phyloP scores from a whole-genome alignment of 345 rosid species.

The Heritiera fomes region DNA sequence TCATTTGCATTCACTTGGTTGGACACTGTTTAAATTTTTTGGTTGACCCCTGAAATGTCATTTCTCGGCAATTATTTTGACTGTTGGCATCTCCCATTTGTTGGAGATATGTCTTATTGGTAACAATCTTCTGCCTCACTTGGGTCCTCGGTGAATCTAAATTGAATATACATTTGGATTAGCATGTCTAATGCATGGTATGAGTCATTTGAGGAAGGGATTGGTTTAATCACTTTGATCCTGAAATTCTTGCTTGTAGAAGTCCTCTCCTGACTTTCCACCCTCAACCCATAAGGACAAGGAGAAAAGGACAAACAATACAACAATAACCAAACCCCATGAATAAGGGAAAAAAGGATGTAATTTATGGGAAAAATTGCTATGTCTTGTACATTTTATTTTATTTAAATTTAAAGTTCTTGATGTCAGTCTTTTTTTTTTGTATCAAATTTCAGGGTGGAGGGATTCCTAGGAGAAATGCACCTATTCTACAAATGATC shows the following conservation, averaged over 20 bases:
- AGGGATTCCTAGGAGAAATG: slow-evolving; percentile 90
- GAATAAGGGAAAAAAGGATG: not conserved
- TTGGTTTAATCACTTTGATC: not conserved
- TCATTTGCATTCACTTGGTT: not conserved
- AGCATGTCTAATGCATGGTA: not conserved
- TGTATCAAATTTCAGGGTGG: slow-evolving; percentile 57
- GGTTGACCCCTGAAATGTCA: no score
- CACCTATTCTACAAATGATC: slow-evolving; percentile 73
- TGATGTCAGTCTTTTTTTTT: slow-evolving; percentile 3
- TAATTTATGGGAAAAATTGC: not conserved
- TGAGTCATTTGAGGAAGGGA: not conserved
- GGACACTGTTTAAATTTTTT: no score
- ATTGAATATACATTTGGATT: not conserved
- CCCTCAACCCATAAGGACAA: not conserved
- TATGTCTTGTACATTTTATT: not conserved
- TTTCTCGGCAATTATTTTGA: no score
- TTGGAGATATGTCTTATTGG: not conserved
- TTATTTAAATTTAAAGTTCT: not conserved
- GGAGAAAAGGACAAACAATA: not conserved
- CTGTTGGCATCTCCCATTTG: not conserved
- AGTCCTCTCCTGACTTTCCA: not conserved
- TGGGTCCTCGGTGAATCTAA: not conserved
- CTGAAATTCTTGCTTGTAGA: not conserved
- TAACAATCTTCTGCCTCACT: not conserved
- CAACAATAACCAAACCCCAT: not conserved